Evolutionary conservation across 108 stramenopile genomes (phyloP), one percentile per base, ranked within the genome.

Genomic region (Cylindrotheca fusiformis): DNA sequence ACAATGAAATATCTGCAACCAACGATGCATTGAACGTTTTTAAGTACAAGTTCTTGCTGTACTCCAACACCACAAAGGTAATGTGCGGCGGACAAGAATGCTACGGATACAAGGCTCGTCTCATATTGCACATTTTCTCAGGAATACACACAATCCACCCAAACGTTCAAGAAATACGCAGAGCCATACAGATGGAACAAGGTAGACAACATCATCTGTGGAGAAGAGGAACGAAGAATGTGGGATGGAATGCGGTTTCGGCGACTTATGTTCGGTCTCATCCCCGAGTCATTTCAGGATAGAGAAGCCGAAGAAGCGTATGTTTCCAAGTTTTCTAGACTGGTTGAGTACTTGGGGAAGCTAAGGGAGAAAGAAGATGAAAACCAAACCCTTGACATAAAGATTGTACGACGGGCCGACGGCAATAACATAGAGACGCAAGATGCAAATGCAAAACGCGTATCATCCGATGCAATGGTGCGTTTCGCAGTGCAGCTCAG

Each of bases 121-220:
- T n/a, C n/a, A n/a, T n/a, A n/a, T n/a, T n/a, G n/a, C n/a, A n/a
- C n/a, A n/a, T 65, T 79, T 60, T 44, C 22, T 19, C 20, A 74
- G 26, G 29, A 54, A 21, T 84, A 80, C 31, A 52, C 44, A 3
- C 62, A 68, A 59, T 86, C 85, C 3, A 66, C 76, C 6, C 94
- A 95, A 71, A 79, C 85, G 0, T 93, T 95, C 70, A 78, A 85
- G n/a, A 93, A 93, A 69, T 93, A 85, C 51, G 65, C 80, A 1
- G 67, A 72, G 19, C 80, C 74, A 1, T 95, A 91, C 61, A 79
- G 72, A 46, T 95, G 89, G 90, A 93, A 90, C 55, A 83, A 79
- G 49, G 72, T 91, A 12, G 94, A 95, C 73, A 79, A 85, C 68
- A 67, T 95, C 0, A 82, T 95, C 23, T 79, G 84, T 55, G 94